Conservation (phyloP, 305 asterid species). For the Lippia alba region DNA sequence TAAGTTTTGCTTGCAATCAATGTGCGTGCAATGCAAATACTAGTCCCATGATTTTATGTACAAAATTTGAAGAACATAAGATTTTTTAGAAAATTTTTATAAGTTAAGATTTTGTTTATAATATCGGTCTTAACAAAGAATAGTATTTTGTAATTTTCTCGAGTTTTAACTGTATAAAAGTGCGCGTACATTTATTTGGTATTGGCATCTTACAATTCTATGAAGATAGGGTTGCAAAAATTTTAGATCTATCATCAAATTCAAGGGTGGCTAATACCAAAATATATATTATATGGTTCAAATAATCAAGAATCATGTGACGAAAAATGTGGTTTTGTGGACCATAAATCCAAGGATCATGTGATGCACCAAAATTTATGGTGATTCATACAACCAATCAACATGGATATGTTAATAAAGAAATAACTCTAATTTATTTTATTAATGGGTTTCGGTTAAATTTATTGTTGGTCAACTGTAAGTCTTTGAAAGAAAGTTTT, state of each 20-base stretch:
- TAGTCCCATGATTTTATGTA: too few species aligned
- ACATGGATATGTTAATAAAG: not conserved
- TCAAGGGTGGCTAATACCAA: conserved; percentile 27
- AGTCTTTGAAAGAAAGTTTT: too few species aligned
- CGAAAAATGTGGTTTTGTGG: conserved; percentile 33
- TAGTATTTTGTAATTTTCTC: too few species aligned
- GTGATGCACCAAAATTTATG: conserved; percentile 41
- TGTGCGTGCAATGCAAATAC: too few species aligned
- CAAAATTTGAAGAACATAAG: too few species aligned
- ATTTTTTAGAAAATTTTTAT: too few species aligned
- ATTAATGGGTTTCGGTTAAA: not conserved
- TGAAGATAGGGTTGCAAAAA: conserved; percentile 25
- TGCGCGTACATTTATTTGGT: not conserved
- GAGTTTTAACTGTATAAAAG: too few species aligned
- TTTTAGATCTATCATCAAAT: conserved; percentile 23
- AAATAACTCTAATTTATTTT: not conserved
- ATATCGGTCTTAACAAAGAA: too few species aligned
- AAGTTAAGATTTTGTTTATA: too few species aligned
- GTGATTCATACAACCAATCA: conserved; percentile 25
- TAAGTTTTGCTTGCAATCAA: too few species aligned
- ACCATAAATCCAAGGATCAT: conserved; percentile 46
- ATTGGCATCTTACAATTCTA: not conserved
- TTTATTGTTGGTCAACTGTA: conserved; percentile 14
- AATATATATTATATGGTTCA: conserved; percentile 16
- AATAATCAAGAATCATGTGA: conserved; percentile 48